Conservation (phyloP, 1,139 yeast species). For the Meyerozyma elateridarum region DNA sequence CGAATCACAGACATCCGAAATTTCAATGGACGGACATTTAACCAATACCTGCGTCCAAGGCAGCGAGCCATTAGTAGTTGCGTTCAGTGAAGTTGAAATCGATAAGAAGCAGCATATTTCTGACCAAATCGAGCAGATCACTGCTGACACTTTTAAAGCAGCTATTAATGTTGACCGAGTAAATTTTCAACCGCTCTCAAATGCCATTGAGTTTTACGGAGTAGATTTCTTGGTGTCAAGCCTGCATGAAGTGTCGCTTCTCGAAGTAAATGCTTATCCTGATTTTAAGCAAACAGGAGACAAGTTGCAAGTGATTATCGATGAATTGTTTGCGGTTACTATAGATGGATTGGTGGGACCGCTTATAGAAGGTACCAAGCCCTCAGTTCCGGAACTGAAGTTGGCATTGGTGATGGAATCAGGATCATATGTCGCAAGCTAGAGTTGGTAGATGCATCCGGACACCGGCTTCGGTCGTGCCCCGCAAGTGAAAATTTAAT, state of each 20-base stretch:
- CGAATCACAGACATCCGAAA: constrained; percentile 23
- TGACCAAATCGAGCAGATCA: constrained; percentile 53
- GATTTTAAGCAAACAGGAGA: constrained; percentile 95
- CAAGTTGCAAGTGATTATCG: constrained; percentile 60
- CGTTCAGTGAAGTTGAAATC: constrained; percentile 51
- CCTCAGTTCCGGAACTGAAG: not conserved
- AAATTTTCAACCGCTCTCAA: constrained; percentile 81
- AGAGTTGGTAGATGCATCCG: too few species aligned
- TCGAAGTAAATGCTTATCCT: constrained; percentile 92
- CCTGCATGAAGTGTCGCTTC: constrained; percentile 48
- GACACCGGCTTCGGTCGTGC: constrained; percentile 3
- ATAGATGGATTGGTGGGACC: constrained; percentile 20
- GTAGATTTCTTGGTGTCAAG: constrained; percentile 75
- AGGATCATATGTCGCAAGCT: constrained; percentile 2
- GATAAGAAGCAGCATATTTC: constrained; percentile 39
- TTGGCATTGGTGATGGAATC: constrained; percentile 2
- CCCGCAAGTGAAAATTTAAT: constrained; percentile 4
- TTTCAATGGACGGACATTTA: constrained; percentile 65
- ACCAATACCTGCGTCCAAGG: constrained; percentile 92
- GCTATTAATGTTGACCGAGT: constrained; percentile 75
- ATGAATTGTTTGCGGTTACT: constrained; percentile 51
- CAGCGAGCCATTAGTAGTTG: constrained; percentile 50
- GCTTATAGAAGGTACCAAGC: not conserved
- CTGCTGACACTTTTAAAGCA: constrained; percentile 75
- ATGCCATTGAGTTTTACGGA: constrained; percentile 86